phyloP scores from a whole-genome alignment of 2,329 filamentous ascomycete species.

The Fusarium secorum region DNA sequence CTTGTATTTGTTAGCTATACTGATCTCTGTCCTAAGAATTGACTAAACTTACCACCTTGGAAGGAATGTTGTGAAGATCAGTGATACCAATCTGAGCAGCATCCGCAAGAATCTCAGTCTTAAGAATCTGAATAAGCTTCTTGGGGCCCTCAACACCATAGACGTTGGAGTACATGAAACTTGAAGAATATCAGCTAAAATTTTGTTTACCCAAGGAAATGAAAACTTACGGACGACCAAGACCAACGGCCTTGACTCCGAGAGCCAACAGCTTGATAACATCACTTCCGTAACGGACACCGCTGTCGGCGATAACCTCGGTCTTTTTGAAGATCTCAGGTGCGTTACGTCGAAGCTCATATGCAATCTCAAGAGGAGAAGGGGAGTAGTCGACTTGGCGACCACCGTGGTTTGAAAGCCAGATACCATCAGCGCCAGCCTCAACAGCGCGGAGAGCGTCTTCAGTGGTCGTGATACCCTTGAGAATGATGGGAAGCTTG shows the following conservation, averaged over 20 bases:
- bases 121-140: conserved; percentile 56
- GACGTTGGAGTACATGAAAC: conserved; percentile 59
- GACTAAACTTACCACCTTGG: conserved; percentile 29
- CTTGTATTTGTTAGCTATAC: conserved; percentile 14
- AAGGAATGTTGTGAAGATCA: conserved; percentile 37
- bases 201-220: too few relatives aligned
- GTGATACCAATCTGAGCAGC: conserved; percentile 47
- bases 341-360: conserved; percentile 48
- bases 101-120: conserved; percentile 54
- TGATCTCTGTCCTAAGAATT: fast-evolving
- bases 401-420: conserved; percentile 53
- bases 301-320: conserved; percentile 50
- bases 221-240: conserved; percentile 50
- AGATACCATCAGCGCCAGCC: conserved; percentile 48
- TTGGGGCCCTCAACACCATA: conserved; percentile 58
- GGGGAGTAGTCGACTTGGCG: conserved; percentile 50
- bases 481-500: conserved; percentile 49
- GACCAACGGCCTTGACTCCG: conserved; percentile 51
- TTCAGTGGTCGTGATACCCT: conserved; percentile 50
- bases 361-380: conserved; percentile 38
- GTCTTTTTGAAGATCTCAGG: conserved; percentile 49
- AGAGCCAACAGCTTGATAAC: conserved; percentile 51
- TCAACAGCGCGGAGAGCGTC: conserved; percentile 47
- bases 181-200: neutral
- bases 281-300: conserved; percentile 50